A percentile compares a stretch with the other conserved stretches of the same genome.
These are phyloP conservation scores for Penicillium cosmopolitanum DNA, from an alignment of 495 filamentous ascomycete genomes.

Conservation along the genomic window DNA sequence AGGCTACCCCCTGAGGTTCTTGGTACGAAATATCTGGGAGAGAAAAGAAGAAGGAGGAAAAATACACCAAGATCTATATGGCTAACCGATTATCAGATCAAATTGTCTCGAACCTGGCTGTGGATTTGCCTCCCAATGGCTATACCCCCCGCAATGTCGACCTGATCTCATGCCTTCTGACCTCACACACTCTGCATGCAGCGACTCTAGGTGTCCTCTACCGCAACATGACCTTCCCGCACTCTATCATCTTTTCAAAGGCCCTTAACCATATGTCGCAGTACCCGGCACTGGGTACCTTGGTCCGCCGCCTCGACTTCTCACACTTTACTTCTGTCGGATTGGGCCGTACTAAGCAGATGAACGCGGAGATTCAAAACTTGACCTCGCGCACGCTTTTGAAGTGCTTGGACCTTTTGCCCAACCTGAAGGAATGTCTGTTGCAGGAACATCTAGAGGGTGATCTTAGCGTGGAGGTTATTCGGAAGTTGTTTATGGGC, in stretches of 20 bases:
- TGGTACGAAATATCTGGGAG: constrained; percentile 53
- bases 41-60: neutral
- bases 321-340: constrained; percentile 87
- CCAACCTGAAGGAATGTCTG: constrained; percentile 79
- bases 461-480: constrained; percentile 69
- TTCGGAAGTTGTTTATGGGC: constrained; percentile 70
- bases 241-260: constrained; percentile 85
- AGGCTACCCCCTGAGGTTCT: constrained; percentile 71
- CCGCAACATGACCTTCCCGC: constrained; percentile 82
- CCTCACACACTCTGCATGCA: constrained; percentile 74
- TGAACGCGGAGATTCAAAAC: constrained; percentile 80
- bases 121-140: constrained; percentile 79
- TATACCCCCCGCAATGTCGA: constrained; percentile 81
- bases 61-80: neutral
- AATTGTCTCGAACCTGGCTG: constrained; percentile 74
- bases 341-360: constrained; percentile 76
- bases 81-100: constrained; percentile 54
- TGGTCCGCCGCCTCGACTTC: constrained; percentile 83
- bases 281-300: constrained; percentile 72
- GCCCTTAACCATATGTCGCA: constrained; percentile 71
- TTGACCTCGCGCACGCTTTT: constrained; percentile 77
- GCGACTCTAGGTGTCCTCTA: constrained; percentile 80
- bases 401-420: constrained; percentile 73
- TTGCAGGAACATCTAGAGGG: constrained; percentile 84
- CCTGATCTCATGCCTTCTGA: constrained; percentile 74